Evolutionary conservation across 495 filamentous ascomycete genomes (phyloP).

Genomic region (Neurospora sp.): DNA sequence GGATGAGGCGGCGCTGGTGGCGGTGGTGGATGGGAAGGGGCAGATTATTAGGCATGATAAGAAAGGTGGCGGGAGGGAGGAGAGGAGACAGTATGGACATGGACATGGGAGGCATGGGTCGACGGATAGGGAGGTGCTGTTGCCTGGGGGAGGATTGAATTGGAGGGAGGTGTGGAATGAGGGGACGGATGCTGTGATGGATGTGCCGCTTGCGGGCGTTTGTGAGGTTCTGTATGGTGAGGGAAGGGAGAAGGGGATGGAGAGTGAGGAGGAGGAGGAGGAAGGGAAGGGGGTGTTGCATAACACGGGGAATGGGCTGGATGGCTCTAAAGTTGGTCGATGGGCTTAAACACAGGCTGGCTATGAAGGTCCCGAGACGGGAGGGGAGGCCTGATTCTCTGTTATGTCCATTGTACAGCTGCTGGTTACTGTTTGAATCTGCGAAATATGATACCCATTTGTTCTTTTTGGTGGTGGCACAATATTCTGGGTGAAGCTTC

Average conservation of each 20-base stretch:
- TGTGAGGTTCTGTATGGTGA: slow-evolving; percentile 79
- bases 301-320: background rate
- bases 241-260: slow-evolving; percentile 24
- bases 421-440: background rate
- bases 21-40: slow-evolving; percentile 65
- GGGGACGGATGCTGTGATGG: slow-evolving; percentile 95
- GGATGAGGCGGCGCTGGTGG: slow-evolving; percentile 78
- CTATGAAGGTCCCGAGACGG: background rate
- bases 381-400: background rate
- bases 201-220: slow-evolving; percentile 92
- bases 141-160: slow-evolving; percentile 35
- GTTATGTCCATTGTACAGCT: background rate
- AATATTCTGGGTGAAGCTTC: background rate
- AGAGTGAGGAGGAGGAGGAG: slow-evolving; percentile 9
- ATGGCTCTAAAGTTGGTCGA: background rate
- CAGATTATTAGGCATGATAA: slow-evolving; percentile 28
- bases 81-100: slow-evolving; percentile 31
- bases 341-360: background rate
- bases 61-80: slow-evolving; percentile 30
- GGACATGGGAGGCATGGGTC: slow-evolving; percentile 16
- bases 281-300: background rate
- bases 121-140: slow-evolving; percentile 12
- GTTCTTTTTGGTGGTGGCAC: background rate
- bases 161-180: slow-evolving; percentile 81
- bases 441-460: background rate